Evolutionary conservation across 2,329 filamentous ascomycete species (phyloP), one percentile per base, ranked within the genome.

Genomic region (Nannizzia gypsea): DNA sequence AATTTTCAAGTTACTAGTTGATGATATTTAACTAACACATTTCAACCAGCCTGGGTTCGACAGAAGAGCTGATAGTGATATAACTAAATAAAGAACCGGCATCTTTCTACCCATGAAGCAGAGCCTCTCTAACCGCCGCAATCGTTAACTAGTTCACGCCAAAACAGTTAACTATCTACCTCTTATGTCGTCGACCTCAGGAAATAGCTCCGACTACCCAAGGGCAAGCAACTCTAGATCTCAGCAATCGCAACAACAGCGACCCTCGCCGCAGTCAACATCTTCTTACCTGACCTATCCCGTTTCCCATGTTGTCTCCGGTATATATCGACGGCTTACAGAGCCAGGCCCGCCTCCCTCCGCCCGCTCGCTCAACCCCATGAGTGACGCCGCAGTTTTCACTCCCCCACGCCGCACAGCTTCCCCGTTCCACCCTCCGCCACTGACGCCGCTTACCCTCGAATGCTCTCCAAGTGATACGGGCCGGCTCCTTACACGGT

Each of bases 401-500:
- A 79, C 78, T 81, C 83, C 67, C 54, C 76, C 76, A 6, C 76
- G 78, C 60, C 83, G 88, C 64, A 84, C 81, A 58, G 81, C 82
- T 5, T 90, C 87, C 11, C 90, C 90, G 1, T 90, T 95, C 72
- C 87, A 90, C 66, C 90, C 90, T 1, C 92, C 92, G 9, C 91
- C 91, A 0, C 82, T 97, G 56, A 91, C 92, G 60, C 89, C 92
- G 0, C 75, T 97, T 22, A 78, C 80, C 3, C 80, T 97, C 38
- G 74, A 78, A 1, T 80, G 79, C 66, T 90, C 86, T 2, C 75
- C 79, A 17, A 66, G 74, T 17, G 80, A 78, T 38, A 84, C 83
- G 54, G 81, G 83, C 59, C 69, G 73, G 65, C 77, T 97, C 58
- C 79, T 99, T 60, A 86, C 81, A 17, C 77, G 78, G 56, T 81